Evolutionary conservation across 192 early-diverging fungal genomes (phyloP).

Genomic region (Dissophora globulifera): DNA sequence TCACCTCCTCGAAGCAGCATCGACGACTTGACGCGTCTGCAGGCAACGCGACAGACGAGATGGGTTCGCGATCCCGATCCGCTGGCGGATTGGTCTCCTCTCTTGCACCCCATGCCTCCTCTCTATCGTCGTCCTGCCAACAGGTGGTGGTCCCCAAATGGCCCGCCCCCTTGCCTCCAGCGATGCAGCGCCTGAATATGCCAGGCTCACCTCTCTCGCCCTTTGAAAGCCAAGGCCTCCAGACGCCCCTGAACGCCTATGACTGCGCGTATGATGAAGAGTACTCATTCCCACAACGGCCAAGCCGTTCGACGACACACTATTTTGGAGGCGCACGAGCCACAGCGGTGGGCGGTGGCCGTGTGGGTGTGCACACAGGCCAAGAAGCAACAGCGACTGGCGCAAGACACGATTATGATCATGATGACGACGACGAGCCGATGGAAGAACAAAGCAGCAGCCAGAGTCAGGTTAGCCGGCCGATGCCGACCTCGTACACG

Average conservation of each 20-base stretch:
- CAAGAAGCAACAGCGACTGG: constrained; percentile 5
- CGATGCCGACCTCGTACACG: constrained; percentile 36
- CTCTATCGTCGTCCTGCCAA: neutral
- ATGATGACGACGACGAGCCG: neutral
- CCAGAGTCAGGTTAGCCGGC: neutral
- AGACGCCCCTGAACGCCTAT: too few relatives aligned
- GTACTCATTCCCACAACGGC: constrained; percentile 6
- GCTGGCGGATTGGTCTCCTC: constrained; percentile 6
- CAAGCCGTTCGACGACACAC: neutral
- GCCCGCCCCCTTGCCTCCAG: constrained; percentile 2
- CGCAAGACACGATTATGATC: too few relatives aligned
- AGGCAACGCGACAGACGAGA: neutral
- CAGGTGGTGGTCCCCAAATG: neutral
- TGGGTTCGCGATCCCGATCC: too few relatives aligned
- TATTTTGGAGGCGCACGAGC: neutral
- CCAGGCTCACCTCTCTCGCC: constrained; percentile 15
- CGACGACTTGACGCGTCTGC: neutral
- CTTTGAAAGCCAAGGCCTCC: neutral
- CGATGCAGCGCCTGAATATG: neutral
- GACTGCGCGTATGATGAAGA: neutral
- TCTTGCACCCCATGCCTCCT: neutral
- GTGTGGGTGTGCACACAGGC: constrained; percentile 13
- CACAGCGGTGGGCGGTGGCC: neutral
- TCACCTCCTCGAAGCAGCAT: too few relatives aligned
- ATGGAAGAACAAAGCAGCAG: neutral